phyloP scores from a whole-genome alignment of 2,329 filamentous ascomycete genomes.

The Emmonsia crescens region DNA sequence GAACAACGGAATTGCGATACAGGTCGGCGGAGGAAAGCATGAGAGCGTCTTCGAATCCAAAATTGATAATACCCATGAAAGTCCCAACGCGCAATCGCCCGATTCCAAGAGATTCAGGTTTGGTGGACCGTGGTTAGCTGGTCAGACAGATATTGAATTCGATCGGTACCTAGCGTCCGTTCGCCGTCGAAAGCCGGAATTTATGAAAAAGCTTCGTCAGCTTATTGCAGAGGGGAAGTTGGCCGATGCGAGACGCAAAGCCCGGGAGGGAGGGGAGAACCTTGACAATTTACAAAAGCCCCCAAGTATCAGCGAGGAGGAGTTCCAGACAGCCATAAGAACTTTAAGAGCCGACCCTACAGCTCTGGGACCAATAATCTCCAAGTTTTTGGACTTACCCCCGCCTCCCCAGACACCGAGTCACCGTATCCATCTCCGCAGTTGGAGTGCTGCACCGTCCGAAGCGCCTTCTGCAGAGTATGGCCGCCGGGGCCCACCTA shows the following conservation, averaged over 20 bases:
- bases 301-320: constrained; percentile 31
- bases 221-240: constrained; percentile 24
- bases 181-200: constrained; percentile 29
- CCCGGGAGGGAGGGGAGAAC: constrained; percentile 32
- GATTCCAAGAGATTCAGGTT: constrained; percentile 43
- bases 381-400: constrained; percentile 47
- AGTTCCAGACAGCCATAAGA: constrained; percentile 37
- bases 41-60: constrained; percentile 23
- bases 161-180: constrained; percentile 40
- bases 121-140: constrained; percentile 48
- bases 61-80: constrained; percentile 11
- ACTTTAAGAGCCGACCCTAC: constrained; percentile 32
- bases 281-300: constrained; percentile 18
- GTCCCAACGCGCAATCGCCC: constrained; percentile 16
- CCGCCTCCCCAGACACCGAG: constrained; percentile 28
- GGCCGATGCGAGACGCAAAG: constrained; percentile 27
- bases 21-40: constrained; percentile 6
- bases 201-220: constrained; percentile 28
- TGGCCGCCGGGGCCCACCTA: constrained; percentile 40
- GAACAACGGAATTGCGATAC: constrained; percentile 9
- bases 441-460: constrained; percentile 27
- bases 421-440: constrained; percentile 23
- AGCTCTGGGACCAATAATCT: constrained; percentile 43
- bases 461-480: constrained; percentile 34
- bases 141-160: constrained; percentile 47